Base-by-base conservation (phyloP, 306 rosid genomes). In the Casuarina equisetifolia region DNA sequence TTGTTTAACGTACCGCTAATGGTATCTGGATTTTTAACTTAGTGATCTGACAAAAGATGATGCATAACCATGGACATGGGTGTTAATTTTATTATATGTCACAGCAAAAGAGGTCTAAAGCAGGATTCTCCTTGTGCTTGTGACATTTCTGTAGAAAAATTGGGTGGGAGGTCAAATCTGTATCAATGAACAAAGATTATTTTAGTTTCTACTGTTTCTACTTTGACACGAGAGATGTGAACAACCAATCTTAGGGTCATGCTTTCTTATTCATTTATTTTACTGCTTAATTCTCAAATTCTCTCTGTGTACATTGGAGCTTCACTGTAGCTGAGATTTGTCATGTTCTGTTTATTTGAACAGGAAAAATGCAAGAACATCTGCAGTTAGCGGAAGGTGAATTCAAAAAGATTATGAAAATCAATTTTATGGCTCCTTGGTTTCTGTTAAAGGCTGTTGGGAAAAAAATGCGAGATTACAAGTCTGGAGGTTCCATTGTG, bases 401-500 rank as follows among this genome's bases (percentile, higher is more conserved):
- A 83, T 89, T 89, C 76, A 85, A 79, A 40, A 94, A 86, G 82
- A 88, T 87, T 63, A 80, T 85, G 75, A 89, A 77, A 82, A 87
- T 90, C 35, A 92, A 94, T 82, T 85, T 86, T 25, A 89, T 87
- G 93, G 91, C 97, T 51, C 75, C 88, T 0, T 94, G 95, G 97
- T 87, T 82, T 86, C 79, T 94, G 85, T 70, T 90, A 77, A 90
- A 90, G 57, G 92, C 93, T 5, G 95, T 85, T 20, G 97, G 93
- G 42, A 82, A 75, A 77, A 90, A 84, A 86, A 92, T 94, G 95
- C 78, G 89, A 64, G 86, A 88, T 61, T 84, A 84, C 13, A 84
- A 90, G 44, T 76, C 80, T 1, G 97, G 95, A 59, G 98, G 98
- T n/a, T 94, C 98, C 72, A 82, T 94, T 42, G 64, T 94, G 49